These are phyloP conservation scores for Globisporangium apiculatum DNA, from an alignment of 352 stramenopile genomes.

Conservation along the genomic window DNA sequence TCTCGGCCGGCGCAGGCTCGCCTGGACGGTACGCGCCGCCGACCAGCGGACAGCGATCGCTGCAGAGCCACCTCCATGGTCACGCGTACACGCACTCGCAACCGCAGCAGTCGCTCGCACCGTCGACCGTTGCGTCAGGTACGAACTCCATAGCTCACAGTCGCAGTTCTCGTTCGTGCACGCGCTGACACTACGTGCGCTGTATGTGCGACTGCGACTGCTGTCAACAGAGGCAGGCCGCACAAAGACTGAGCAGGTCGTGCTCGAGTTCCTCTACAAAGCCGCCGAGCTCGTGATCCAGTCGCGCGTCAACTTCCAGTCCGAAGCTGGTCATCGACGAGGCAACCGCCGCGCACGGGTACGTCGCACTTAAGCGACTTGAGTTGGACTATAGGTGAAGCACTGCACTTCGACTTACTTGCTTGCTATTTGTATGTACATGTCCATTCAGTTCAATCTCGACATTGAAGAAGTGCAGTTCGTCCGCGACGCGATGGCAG, in stretches of 20 bases:
- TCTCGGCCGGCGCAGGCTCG: slow-evolving; percentile 1
- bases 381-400: too few species aligned
- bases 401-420: too few species aligned
- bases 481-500: slow-evolving; percentile 56
- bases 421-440: too few species aligned
- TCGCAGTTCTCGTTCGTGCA: neutral
- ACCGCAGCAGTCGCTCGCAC: slow-evolving; percentile 4
- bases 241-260: slow-evolving; percentile 77
- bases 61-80: neutral
- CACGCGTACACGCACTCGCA: slow-evolving; percentile 1
- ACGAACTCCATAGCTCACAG: neutral
- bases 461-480: slow-evolving; percentile 74
- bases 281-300: slow-evolving; percentile 75
- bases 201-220: neutral
- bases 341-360: slow-evolving; percentile 52
- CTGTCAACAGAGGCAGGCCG: slow-evolving; percentile 31
- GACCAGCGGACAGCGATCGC: slow-evolving; percentile 8
- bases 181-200: neutral
- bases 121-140: slow-evolving; percentile 11
- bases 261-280: slow-evolving; percentile 84
- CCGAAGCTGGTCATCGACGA: slow-evolving; percentile 32
- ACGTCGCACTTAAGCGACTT: slow-evolving; percentile 9
- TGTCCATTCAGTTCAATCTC: slow-evolving; percentile 52
- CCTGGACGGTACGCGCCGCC: slow-evolving; percentile 4
- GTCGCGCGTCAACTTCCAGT: slow-evolving; percentile 65